A percentile compares a stretch with the other conserved stretches of the same genome.
phyloP scores from a whole-genome alignment of 306 rosid species.

The Citrullus amarus region DNA sequence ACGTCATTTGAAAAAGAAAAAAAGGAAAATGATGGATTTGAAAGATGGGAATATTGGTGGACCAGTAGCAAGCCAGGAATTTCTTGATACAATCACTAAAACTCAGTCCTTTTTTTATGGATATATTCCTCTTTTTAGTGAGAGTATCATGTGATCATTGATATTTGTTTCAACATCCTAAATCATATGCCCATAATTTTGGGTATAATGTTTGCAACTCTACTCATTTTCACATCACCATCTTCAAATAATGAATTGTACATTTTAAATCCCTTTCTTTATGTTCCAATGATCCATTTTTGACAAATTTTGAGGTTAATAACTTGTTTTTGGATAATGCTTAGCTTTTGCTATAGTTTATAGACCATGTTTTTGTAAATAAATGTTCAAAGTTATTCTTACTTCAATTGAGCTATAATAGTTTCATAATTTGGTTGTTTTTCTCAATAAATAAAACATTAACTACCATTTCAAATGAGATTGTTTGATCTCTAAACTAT shows the following conservation, averaged over 20 bases:
- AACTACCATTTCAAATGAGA: too few relatives aligned
- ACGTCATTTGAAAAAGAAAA: too few relatives aligned
- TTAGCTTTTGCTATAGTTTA: neutral
- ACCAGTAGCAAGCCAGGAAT: neutral
- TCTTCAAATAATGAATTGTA: neutral
- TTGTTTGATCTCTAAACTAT: too few relatives aligned
- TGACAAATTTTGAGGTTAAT: neutral
- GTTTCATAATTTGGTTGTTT: too few relatives aligned
- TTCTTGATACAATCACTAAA: neutral
- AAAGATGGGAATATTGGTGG: neutral
- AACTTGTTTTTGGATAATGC: neutral
- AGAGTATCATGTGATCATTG: neutral
- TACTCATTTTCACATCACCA: neutral
- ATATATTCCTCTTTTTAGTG: neutral
- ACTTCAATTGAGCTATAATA: too few relatives aligned
- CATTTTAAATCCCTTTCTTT: neutral
- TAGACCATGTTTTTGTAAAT: too few relatives aligned
- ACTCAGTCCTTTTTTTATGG: neutral
- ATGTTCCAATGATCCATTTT: neutral
- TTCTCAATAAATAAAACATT: too few relatives aligned
- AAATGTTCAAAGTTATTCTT: too few relatives aligned
- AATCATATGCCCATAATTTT: constrained; percentile 1
- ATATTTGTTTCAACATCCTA: neutral
- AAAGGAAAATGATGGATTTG: neutral
- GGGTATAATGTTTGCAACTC: neutral